phyloP scores from a whole-genome alignment of 2,329 filamentous ascomycete species.

The Colletotrichum abscissum region DNA sequence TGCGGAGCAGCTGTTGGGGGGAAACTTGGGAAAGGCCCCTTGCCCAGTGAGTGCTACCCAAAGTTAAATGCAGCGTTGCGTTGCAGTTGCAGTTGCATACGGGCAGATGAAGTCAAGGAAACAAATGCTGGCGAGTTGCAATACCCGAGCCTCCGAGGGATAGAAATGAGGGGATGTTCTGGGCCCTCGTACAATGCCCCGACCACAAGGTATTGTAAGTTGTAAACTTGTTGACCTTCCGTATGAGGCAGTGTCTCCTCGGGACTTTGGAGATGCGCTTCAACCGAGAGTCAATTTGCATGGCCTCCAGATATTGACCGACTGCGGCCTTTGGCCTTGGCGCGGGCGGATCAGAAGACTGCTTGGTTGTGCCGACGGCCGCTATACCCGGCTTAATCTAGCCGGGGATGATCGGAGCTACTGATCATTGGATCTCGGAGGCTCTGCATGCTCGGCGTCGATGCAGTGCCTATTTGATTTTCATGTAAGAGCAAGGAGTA shows the following conservation, averaged over 20 bases:
- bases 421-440: not conserved
- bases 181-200: not conserved
- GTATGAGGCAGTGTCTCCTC: not conserved
- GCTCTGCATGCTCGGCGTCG: constrained; percentile 7
- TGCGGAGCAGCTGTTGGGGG: constrained; percentile 14
- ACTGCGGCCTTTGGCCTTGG: not conserved
- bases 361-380: not conserved
- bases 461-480: not conserved
- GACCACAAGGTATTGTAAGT: not conserved
- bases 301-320: not conserved
- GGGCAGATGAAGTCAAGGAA: not conserved
- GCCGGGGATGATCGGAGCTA: not conserved
- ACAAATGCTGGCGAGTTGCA: constrained; percentile 1
- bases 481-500: constrained; percentile 4
- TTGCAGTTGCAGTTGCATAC: constrained; percentile 14
- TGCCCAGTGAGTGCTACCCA: constrained; percentile 18
- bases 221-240: not conserved
- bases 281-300: not conserved
- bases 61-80: constrained; percentile 10
- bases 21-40: not conserved
- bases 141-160: not conserved
- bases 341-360: not conserved
- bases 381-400: not conserved
- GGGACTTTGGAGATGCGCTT: not conserved
- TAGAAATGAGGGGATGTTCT: not conserved